A percentile compares a stretch with the other conserved stretches of the same genome.
Conservation (phyloP, 306 rosid genomes). For the Vigna hirtella region DNA sequence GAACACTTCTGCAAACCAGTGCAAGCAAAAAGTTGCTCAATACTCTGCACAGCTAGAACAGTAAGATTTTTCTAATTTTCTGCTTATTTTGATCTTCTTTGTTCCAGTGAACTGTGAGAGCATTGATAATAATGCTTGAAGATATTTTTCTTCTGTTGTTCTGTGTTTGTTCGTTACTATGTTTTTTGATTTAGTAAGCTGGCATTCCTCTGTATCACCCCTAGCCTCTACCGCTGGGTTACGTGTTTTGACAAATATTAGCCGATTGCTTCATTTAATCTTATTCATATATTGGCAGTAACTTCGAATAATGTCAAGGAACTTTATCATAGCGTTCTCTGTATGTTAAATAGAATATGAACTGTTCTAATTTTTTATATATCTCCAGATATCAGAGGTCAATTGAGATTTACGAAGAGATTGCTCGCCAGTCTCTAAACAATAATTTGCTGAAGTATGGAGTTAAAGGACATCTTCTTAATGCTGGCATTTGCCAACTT, state of each 20-base stretch:
- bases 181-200: background rate
- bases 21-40: slow-evolving; percentile 98
- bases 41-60: slow-evolving; percentile 94
- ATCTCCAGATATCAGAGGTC: slow-evolving; percentile 76
- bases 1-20: slow-evolving; percentile 83
- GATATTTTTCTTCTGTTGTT: slow-evolving; percentile 15
- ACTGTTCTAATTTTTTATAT: slow-evolving; percentile 20
- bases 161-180: background rate
- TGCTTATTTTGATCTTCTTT: slow-evolving; percentile 23
- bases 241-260: slow-evolving; percentile 6
- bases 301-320: slow-evolving; percentile 9
- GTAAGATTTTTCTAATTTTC: slow-evolving; percentile 54
- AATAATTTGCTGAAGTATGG: slow-evolving; percentile 91
- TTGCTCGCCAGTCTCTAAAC: slow-evolving; percentile 90
- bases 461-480: slow-evolving; percentile 96
- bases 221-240: background rate
- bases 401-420: slow-evolving; percentile 83
- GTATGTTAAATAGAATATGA: slow-evolving; percentile 13
- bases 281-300: slow-evolving; percentile 22
- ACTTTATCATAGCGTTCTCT: slow-evolving; percentile 25
- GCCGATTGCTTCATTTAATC: slow-evolving; percentile 12
- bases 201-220: slow-evolving; percentile 10
- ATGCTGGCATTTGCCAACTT: slow-evolving; percentile 96
- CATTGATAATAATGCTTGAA: background rate
- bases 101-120: slow-evolving; percentile 8